A percentile compares a stretch with the other conserved stretches of the same genome.
Evolutionary conservation across 352 stramenopile genomes (phyloP).

Genomic region (Phytopythium cucurbitacearum): DNA sequence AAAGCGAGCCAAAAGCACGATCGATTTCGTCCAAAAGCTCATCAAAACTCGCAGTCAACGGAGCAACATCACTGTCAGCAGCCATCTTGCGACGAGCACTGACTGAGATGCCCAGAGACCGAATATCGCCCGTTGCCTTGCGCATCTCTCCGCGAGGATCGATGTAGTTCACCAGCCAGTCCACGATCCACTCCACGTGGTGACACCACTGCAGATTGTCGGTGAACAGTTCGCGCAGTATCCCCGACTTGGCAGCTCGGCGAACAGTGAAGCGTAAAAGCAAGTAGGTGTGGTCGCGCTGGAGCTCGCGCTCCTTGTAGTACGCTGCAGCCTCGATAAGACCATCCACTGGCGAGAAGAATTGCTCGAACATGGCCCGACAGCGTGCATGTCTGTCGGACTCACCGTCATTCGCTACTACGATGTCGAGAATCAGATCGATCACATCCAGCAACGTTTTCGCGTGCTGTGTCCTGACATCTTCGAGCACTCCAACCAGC

Average conservation of each 20-base stretch:
- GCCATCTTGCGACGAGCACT: too few relatives aligned
- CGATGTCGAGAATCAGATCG: slow-evolving; percentile 26
- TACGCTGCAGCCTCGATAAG: slow-evolving; percentile 59
- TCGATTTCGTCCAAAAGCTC: too few relatives aligned
- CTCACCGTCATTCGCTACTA: slow-evolving; percentile 5
- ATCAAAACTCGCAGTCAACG: too few relatives aligned
- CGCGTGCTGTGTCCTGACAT: slow-evolving; percentile 47
- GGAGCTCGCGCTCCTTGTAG: slow-evolving; percentile 46
- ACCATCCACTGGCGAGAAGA: slow-evolving; percentile 51
- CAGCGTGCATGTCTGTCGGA: not conserved
- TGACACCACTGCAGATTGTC: slow-evolving; percentile 18
- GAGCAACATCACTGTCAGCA: too few relatives aligned
- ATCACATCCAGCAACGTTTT: slow-evolving; percentile 43
- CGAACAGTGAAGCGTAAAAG: slow-evolving; percentile 52
- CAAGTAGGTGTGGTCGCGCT: slow-evolving; percentile 40
- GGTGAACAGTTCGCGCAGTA: slow-evolving; percentile 39
- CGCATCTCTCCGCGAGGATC: slow-evolving; percentile 28
- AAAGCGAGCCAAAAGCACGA: too few relatives aligned
- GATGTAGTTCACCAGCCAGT: slow-evolving; percentile 41
- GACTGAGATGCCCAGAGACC: too few relatives aligned
- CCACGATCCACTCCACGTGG: slow-evolving; percentile 41
- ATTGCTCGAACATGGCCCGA: slow-evolving; percentile 8
- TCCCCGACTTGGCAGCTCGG: slow-evolving; percentile 15
- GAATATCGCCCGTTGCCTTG: too few relatives aligned
- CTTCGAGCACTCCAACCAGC: slow-evolving; percentile 57